A percentile compares a stretch with the other conserved stretches of the same genome.
phyloP scores from a whole-genome alignment of 1,139 yeast species.

The Debaryomycetaceae sp. region DNA sequence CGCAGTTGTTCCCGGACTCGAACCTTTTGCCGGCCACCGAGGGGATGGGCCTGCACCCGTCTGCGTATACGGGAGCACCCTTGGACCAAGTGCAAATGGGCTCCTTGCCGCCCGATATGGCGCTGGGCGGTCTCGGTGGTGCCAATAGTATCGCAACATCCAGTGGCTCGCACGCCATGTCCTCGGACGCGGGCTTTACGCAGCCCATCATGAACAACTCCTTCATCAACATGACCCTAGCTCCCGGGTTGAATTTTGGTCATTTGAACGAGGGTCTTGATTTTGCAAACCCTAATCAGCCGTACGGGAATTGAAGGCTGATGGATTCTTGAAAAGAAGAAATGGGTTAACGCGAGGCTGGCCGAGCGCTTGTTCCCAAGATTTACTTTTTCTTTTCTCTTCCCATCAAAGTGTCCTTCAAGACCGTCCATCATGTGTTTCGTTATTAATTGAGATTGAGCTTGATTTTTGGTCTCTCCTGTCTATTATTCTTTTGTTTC shows the following conservation, averaged over 20 bases:
- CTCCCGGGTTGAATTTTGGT: constrained; percentile 24
- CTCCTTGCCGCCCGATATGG: not conserved
- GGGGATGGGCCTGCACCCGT: not conserved
- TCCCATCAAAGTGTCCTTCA: too few relatives aligned
- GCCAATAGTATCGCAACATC: not conserved
- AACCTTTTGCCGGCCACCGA: constrained; percentile 1
- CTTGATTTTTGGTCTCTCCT: too few relatives aligned
- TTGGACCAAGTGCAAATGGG: too few relatives aligned
- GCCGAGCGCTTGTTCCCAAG: too few relatives aligned
- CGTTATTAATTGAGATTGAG: too few relatives aligned
- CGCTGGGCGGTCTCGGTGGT: not conserved
- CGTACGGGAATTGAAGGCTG: too few relatives aligned
- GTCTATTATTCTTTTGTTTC: too few relatives aligned
- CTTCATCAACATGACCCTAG: constrained; percentile 35
- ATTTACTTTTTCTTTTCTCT: too few relatives aligned
- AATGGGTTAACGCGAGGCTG: too few relatives aligned
- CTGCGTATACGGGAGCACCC: not conserved
- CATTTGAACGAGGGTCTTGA: constrained; percentile 23
- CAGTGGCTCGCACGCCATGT: not conserved
- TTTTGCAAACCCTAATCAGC: too few relatives aligned
- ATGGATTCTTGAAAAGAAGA: too few relatives aligned
- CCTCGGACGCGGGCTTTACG: not conserved
- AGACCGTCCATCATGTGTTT: too few relatives aligned
- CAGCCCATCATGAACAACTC: constrained; percentile 24
- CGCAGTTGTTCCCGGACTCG: constrained; percentile 36